Evolutionary conservation across 2,329 filamentous ascomycete species (phyloP).

Genomic region (Ascochyta lentis): DNA sequence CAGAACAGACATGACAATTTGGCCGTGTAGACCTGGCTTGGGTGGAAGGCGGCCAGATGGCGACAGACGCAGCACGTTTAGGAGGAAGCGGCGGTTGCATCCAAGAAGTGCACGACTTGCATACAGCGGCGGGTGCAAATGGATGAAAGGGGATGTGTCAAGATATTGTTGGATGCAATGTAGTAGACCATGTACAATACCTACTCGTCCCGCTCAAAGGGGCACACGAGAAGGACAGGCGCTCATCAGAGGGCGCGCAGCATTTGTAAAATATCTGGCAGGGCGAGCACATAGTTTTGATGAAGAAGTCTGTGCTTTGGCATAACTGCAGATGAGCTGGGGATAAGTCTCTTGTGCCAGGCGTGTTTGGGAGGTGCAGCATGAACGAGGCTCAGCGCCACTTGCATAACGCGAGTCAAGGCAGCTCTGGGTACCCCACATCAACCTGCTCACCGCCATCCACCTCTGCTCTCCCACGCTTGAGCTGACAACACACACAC

Average conservation of each 20-base stretch:
- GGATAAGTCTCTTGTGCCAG: slow-evolving; percentile 18
- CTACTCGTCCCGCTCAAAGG: not conserved
- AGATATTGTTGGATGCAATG: slow-evolving; percentile 4
- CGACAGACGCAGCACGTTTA: not conserved
- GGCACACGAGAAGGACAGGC: not conserved
- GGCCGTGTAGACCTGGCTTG: not conserved
- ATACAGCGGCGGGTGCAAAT: not conserved
- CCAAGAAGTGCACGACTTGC: not conserved
- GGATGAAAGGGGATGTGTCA: not conserved
- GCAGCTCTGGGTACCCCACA: slow-evolving; percentile 40
- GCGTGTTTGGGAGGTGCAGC: slow-evolving; percentile 11
- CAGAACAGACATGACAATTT: not conserved
- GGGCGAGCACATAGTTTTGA: slow-evolving; percentile 20
- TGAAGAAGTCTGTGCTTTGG: slow-evolving; percentile 17
- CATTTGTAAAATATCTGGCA: slow-evolving; percentile 19
- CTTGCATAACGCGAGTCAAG: slow-evolving; percentile 34
- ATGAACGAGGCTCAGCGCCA: slow-evolving; percentile 27
- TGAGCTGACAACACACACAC: slow-evolving; percentile 31
- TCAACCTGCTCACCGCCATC: slow-evolving; percentile 37
- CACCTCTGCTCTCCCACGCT: slow-evolving; percentile 27
- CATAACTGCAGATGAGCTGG: slow-evolving; percentile 12
- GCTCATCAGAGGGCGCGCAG: not conserved
- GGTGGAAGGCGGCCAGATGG: not conserved
- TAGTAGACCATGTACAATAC: slow-evolving; percentile 21
- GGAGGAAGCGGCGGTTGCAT: not conserved